phyloP scores from a whole-genome alignment of 768 basidiomycete genomes.

The Lanmaoa pseudosensibilis region DNA sequence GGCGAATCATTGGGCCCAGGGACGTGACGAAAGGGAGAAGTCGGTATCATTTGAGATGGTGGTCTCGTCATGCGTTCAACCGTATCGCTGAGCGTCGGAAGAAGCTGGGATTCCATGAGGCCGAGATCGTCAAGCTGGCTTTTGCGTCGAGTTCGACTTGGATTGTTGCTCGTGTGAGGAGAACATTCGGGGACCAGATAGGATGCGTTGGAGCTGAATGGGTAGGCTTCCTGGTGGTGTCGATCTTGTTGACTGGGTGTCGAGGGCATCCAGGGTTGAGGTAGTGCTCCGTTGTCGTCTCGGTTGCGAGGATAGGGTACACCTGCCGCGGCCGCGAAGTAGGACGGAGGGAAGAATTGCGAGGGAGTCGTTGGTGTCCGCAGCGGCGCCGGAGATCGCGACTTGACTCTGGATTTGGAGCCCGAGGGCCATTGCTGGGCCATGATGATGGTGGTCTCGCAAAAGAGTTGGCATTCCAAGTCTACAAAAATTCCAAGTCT shows the following conservation, averaged over 20 bases:
- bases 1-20: constrained; percentile 3
- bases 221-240: background rate
- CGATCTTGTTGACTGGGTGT: constrained; percentile 5
- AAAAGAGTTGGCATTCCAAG: constrained; percentile 7
- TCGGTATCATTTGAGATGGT: constrained; percentile 35
- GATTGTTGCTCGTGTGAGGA: background rate
- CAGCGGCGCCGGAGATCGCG: constrained; percentile 43
- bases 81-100: constrained; percentile 72
- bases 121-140: constrained; percentile 55
- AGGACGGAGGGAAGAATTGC: constrained; percentile 53
- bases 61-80: constrained; percentile 71
- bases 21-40: constrained; percentile 5
- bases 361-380: constrained; percentile 31
- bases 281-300: background rate
- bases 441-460: constrained; percentile 10
- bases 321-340: constrained; percentile 56
- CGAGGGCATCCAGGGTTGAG: background rate
- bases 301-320: constrained; percentile 20
- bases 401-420: constrained; percentile 33
- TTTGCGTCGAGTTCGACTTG: constrained; percentile 24
- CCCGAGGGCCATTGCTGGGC: constrained; percentile 13
- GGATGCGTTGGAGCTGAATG: constrained; percentile 20
- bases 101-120: constrained; percentile 59
- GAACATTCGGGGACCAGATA: constrained; percentile 4
- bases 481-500: background rate